Conservation (phyloP, 495 filamentous ascomycete genomes). For the Penicillium cosmopolitanum region DNA sequence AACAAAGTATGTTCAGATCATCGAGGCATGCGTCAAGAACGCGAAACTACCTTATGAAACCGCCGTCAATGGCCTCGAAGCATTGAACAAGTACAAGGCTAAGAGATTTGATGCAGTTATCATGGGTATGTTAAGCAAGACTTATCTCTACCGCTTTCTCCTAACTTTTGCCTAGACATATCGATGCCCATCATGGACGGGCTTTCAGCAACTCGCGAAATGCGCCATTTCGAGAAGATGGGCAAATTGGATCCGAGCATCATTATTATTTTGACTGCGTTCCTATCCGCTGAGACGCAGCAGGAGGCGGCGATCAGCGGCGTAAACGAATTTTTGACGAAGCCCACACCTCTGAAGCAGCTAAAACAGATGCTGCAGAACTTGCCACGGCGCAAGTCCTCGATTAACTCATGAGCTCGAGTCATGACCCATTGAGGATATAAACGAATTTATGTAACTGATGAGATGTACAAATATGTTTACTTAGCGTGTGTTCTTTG, state of each 20-base stretch:
- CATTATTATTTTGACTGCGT: conserved; percentile 66
- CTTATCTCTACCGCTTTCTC: background rate
- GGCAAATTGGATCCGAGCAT: conserved; percentile 32
- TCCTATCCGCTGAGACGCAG: conserved; percentile 56
- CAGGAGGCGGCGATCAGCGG: conserved; percentile 60
- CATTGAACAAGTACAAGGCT: conserved; percentile 51
- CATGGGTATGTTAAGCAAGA: conserved; percentile 36
- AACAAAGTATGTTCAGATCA: conserved; percentile 15
- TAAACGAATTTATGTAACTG: background rate
- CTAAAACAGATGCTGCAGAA: conserved; percentile 22
- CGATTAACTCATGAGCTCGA: background rate
- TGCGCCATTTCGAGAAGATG: conserved; percentile 54
- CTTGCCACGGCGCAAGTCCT: background rate
- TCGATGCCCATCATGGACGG: conserved; percentile 71
- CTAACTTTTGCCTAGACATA: conserved; percentile 45
- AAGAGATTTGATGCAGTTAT: conserved; percentile 46
- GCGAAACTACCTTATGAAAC: conserved; percentile 18
- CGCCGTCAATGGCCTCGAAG: conserved; percentile 27
- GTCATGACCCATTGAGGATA: background rate
- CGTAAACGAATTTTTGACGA: conserved; percentile 65
- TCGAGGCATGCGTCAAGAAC: conserved; percentile 28
- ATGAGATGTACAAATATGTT: background rate
- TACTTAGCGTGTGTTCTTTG: background rate
- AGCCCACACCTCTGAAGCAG: conserved; percentile 54
- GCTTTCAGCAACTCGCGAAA: conserved; percentile 60